Percentiles rank a stretch among this genome's conserved stretches.
Evolutionary conservation across 1,284 basidiomycete genomes (phyloP).

Genomic region (Wallemia ichthyophaga): DNA sequence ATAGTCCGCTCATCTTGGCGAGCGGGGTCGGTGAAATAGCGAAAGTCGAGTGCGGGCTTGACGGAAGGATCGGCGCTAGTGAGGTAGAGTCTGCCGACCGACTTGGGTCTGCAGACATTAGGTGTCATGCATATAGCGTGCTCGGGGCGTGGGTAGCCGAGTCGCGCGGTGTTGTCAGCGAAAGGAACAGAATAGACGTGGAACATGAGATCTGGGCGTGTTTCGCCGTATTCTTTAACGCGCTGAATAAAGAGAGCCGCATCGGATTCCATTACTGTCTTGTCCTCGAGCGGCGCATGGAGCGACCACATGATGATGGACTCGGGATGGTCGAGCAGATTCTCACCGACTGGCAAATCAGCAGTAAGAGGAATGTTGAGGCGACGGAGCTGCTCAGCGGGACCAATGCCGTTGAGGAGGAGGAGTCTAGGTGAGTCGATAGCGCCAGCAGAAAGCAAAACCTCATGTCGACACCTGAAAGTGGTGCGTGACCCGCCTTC

Average conservation of each 20-base stretch:
- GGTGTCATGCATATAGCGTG: slow-evolving; percentile 17
- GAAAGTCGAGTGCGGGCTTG: slow-evolving; percentile 21
- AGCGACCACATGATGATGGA: slow-evolving; percentile 11
- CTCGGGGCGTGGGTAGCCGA: slow-evolving; percentile 13
- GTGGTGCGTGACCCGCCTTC: slow-evolving; percentile 2
- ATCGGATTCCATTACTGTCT: slow-evolving; percentile 16
- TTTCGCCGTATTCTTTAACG: background rate
- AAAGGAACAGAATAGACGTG: slow-evolving; percentile 11
- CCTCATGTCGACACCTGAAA: slow-evolving; percentile 2
- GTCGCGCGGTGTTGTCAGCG: slow-evolving; percentile 13
- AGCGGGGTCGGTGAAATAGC: slow-evolving; percentile 20
- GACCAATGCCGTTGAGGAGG: slow-evolving; percentile 24
- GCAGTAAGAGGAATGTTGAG: slow-evolving; percentile 18
- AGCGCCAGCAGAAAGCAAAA: background rate
- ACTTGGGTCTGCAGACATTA: slow-evolving; percentile 19
- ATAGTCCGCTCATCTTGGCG: slow-evolving; percentile 21
- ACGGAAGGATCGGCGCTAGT: slow-evolving; percentile 17
- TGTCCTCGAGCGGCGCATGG: slow-evolving; percentile 6
- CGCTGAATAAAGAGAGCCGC: slow-evolving; percentile 12
- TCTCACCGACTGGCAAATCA: slow-evolving; percentile 22
- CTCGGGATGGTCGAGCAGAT: slow-evolving; percentile 15
- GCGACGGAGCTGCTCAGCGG: slow-evolving; percentile 16
- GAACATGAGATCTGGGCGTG: slow-evolving; percentile 13
- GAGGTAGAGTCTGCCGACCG: slow-evolving; percentile 14
- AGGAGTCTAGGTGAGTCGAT: slow-evolving; percentile 22